Percentiles rank a stretch among this genome's conserved stretches.
Evolutionary conservation across 441 rosid genomes (phyloP).

Genomic region (Bocquillonia castaneifolia): DNA sequence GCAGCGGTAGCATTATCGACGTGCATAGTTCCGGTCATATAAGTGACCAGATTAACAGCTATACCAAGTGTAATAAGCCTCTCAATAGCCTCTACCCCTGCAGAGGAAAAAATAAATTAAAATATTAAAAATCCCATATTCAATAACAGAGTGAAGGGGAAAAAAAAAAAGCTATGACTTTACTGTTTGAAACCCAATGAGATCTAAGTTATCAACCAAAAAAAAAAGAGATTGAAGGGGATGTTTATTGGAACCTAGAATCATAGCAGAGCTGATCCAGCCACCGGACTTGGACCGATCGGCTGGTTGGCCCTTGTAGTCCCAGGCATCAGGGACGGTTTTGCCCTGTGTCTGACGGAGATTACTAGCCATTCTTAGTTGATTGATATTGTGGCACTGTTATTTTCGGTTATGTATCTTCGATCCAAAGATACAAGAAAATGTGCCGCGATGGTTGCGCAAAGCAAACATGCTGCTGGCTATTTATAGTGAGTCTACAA

Average conservation of each 20-base stretch:
- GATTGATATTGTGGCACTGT: too few relatives aligned
- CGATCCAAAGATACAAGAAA: neutral
- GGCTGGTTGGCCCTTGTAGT: slow-evolving; percentile 71
- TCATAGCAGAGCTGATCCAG: slow-evolving; percentile 84
- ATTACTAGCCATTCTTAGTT: slow-evolving; percentile 16
- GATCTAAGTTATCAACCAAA: too few relatives aligned
- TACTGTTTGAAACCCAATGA: too few relatives aligned
- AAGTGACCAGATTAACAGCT: slow-evolving; percentile 89
- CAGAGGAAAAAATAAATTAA: too few relatives aligned
- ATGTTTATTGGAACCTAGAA: slow-evolving; percentile 41
- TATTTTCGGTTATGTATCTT: too few relatives aligned
- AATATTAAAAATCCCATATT: neutral
- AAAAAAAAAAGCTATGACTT: neutral
- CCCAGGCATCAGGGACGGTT: slow-evolving; percentile 72
- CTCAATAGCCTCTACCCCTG: slow-evolving; percentile 81
- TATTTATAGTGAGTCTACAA: slow-evolving; percentile 1
- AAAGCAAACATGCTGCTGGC: neutral
- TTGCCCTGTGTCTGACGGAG: slow-evolving; percentile 47
- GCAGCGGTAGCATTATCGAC: slow-evolving; percentile 80
- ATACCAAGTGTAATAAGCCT: slow-evolving; percentile 94
- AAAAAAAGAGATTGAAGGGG: neutral
- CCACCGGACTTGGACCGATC: slow-evolving; percentile 65
- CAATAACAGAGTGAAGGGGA: too few relatives aligned
- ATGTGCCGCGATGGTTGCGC: neutral
- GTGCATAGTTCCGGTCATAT: slow-evolving; percentile 73